phyloP scores from a whole-genome alignment of 371 early-diverging fungal genomes.

The Rhizopus microsporus region DNA sequence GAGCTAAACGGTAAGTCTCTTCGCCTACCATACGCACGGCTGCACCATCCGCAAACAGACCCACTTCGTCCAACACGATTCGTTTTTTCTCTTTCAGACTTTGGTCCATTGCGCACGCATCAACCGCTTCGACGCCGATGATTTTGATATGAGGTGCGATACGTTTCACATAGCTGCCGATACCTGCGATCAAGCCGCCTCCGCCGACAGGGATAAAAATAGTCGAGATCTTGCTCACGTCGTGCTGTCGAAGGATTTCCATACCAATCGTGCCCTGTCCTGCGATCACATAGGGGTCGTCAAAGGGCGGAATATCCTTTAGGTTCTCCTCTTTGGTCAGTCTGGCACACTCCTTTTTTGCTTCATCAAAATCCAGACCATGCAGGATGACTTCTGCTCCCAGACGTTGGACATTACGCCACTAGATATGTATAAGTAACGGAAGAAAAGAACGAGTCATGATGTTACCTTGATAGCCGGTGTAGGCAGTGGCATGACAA shows the following conservation, averaged over 20 bases:
- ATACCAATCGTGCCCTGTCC: slow-evolving; percentile 97
- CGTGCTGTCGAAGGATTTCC: slow-evolving; percentile 87
- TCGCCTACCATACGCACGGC: slow-evolving; percentile 91
- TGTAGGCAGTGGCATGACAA: slow-evolving; percentile 92
- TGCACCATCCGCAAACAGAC: slow-evolving; percentile 96
- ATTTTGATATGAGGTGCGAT: slow-evolving; percentile 83
- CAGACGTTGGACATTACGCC: slow-evolving; percentile 86
- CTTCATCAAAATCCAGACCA: slow-evolving; percentile 93
- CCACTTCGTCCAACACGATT: slow-evolving; percentile 76
- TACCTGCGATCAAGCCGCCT: slow-evolving; percentile 92
- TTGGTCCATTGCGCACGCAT: slow-evolving; percentile 89
- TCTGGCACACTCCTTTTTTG: slow-evolving; percentile 81
- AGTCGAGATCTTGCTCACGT: slow-evolving; percentile 70
- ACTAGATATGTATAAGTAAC: slow-evolving; percentile 59
- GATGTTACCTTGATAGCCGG: slow-evolving; percentile 51
- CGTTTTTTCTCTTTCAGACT: slow-evolving; percentile 68
- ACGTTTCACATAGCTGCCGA: slow-evolving; percentile 89
- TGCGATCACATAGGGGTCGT: slow-evolving; percentile 97
- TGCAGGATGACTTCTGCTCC: slow-evolving; percentile 88
- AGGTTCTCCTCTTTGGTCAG: slow-evolving; percentile 70
- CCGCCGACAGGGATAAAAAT: slow-evolving; percentile 94
- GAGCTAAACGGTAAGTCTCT: slow-evolving; percentile 82
- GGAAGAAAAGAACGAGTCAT: slow-evolving; percentile 1
- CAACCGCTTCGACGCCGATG: slow-evolving; percentile 90
- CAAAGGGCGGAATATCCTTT: slow-evolving; percentile 90